Conservation (phyloP, 1,284 basidiomycete genomes). For the Earliella scabrosa region DNA sequence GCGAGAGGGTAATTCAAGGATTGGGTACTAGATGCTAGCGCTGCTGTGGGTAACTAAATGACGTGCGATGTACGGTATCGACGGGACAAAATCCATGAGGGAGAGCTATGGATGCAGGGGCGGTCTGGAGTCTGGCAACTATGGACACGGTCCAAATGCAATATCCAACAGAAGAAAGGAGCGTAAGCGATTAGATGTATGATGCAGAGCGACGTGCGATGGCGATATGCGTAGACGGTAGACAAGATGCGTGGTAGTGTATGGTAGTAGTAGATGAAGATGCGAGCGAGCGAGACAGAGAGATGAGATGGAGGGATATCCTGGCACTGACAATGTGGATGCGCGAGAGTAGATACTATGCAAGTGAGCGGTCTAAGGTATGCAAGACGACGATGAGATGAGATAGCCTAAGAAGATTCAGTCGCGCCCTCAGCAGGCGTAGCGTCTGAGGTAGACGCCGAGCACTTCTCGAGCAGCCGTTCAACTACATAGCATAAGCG, state of each 20-base stretch:
- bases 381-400: slow-evolving; percentile 3
- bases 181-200: slow-evolving; percentile 23
- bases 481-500: slow-evolving; percentile 52
- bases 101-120: not conserved
- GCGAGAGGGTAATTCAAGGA: slow-evolving; percentile 6
- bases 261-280: slow-evolving; percentile 6
- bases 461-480: slow-evolving; percentile 58
- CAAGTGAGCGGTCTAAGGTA: slow-evolving; percentile 15
- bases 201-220: slow-evolving; percentile 22
- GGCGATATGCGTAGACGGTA: slow-evolving; percentile 15
- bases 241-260: slow-evolving; percentile 13
- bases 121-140: not conserved
- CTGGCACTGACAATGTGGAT: not conserved
- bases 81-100: slow-evolving; percentile 11
- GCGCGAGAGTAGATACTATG: slow-evolving; percentile 2
- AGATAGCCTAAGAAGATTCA: slow-evolving; percentile 21
- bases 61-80: slow-evolving; percentile 28
- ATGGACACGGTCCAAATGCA: slow-evolving; percentile 26
- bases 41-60: slow-evolving; percentile 26
- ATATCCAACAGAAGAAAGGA: slow-evolving; percentile 27
- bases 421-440: slow-evolving; percentile 7
- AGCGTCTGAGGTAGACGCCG: slow-evolving; percentile 4
- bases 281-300: not conserved
- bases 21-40: slow-evolving; percentile 20
- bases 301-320: slow-evolving; percentile 6